Evolutionary conservation across 2,329 filamentous ascomycete species (phyloP), one percentile per base, ranked within the genome.

Genomic region (Beauveria asiatica): DNA sequence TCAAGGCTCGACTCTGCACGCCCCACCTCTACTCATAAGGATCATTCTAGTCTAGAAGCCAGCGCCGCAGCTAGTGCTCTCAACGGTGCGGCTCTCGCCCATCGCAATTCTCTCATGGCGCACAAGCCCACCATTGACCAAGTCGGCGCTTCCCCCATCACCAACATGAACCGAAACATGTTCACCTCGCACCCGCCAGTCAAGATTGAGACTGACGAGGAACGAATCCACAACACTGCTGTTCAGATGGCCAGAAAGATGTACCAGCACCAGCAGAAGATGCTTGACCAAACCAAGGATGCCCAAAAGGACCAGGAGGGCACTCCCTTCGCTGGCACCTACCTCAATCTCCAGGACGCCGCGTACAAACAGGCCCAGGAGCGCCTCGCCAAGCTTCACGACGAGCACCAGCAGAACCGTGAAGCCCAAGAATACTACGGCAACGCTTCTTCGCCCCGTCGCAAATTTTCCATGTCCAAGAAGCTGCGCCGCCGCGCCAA

Each of bases 171-270:
- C 41, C 80, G 86, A 63, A 85, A 86, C 63, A 89, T 96, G 84
- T 96, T 88, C 69, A 91, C 88, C 0, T 86, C 89, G 1, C 76
- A 84, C 39, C 91, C 92, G 4, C 87, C 86, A 0, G 83, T 95
- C 3, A 80, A 83, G 27, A 76, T 82, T 2, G 90, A 95, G 68
- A 75, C 85, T 0, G 87, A 94, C 45, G 91, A 96, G 67, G 88
- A 91, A 65, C 84, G 86, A 5, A 77, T 96, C 3, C 88, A 87
- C 64, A 90, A 91, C 33, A 93, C 91, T 21, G 91, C 92, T 2
- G 78, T 96, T 3, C 90, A 89, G 11, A 96, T 97, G 91, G 92
- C 92, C 7, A 89, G 87, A 73, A 84, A 88, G 66, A 93, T 96
- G 85, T 96, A 92, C 69, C 83, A 78, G 11, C 78, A 83, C 39